Base-by-base conservation (phyloP, 2,329 filamentous ascomycete species). In the Monosporascus cannonballus region DNA sequence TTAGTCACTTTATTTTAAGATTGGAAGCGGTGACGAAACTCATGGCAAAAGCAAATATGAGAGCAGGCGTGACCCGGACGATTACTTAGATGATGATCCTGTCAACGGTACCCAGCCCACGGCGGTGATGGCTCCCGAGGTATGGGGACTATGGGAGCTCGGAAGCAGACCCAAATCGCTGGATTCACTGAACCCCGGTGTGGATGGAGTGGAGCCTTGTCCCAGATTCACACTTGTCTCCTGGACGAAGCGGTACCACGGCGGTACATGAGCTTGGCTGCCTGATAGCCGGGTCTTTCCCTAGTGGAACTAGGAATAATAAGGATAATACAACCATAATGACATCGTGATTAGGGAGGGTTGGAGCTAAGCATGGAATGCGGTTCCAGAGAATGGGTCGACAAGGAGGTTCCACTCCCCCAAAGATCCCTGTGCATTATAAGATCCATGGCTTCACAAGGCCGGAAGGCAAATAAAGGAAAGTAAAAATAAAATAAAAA, bases 1-100 rank as follows among this genome's bases (percentile, higher is more conserved):
- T 67, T 64, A 67, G 42, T 46, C 42, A 56, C 59, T 64, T 34
- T 56, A 63, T 66, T 66, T 62, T 64, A 66, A 66, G 64, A 62
- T 61, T 62, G 49, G 61, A 64, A 66, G 59, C 61, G 65, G 65
- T 67, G 64, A 67, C 64, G 61, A 57, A 57, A 56, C 47, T 57
- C 62, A 65, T 60, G 59, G 61, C 61, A 60, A 61, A 62, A 64
- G 61, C 58, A 62, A 62, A 58, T 34, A 34, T 34, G 57, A 50
- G 57, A 50, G 52, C 55, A 57, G 61, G 58, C 51, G 60, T 56
- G 55, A 62, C 61, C 56, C 56, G 59, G 57, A 61, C 61, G 64
- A 46, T 46, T 46, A 46, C 42, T 46, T 46, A 46, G 42, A 46
- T 24, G 42, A 30, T 46, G 52, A 54, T 54, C 52, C 49, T 41